Percentiles rank a stretch among this genome's conserved stretches.
These are phyloP conservation scores for Lactarius quietus DNA, from an alignment of 768 basidiomycete genomes.

Conservation along the genomic window DNA sequence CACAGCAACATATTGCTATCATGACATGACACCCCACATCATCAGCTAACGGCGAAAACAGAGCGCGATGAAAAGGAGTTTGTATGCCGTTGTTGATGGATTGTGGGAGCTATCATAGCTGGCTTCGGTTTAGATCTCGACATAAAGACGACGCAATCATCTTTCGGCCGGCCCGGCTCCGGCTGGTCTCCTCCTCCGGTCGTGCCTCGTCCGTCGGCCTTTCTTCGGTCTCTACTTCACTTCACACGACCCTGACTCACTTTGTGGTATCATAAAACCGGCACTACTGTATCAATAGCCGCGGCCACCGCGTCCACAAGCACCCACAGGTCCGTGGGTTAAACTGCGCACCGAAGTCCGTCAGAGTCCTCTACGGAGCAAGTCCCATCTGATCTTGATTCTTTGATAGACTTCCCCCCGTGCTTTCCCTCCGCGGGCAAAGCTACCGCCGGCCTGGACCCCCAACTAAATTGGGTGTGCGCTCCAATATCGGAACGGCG, in stretches of 20 bases:
- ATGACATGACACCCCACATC: not conserved
- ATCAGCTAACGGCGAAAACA: not conserved
- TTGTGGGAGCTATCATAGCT: not conserved
- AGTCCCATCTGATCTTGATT: not conserved
- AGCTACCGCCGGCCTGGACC: not conserved
- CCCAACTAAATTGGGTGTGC: not conserved
- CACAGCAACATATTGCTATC: not conserved
- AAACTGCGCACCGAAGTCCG: not conserved
- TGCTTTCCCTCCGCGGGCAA: not conserved
- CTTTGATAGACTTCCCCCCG: not conserved
- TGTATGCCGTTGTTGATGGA: not conserved
- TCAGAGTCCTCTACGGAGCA: not conserved
- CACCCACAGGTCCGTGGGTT: no score
- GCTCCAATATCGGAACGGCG: not conserved
- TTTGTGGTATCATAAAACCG: not conserved
- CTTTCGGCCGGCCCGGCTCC: not conserved
- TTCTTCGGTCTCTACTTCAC: not conserved
- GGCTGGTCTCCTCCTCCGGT: not conserved
- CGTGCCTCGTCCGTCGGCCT: not conserved
- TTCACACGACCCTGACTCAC: not conserved
- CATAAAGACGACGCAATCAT: no score
- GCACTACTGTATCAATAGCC: not conserved
- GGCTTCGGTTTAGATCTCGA: not conserved
- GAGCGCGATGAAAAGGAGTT: not conserved
- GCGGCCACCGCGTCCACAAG: not conserved